phyloP scores from a whole-genome alignment of 1,139 yeast species.

The Zygoascus meyerae region DNA sequence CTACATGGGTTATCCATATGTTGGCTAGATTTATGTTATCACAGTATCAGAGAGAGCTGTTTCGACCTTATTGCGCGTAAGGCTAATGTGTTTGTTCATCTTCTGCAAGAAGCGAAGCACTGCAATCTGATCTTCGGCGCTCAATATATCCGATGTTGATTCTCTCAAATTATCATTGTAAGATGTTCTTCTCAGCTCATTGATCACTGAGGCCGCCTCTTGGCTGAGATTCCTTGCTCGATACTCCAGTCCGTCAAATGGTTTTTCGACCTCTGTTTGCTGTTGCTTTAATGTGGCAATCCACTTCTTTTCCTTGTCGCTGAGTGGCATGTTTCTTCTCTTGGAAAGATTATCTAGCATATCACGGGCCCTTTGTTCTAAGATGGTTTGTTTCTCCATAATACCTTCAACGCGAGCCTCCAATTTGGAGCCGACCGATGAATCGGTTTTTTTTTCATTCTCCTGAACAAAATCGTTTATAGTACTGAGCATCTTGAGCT shows the following conservation, averaged over 20 bases:
- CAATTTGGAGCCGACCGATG: constrained; percentile 21
- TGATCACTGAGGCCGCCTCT: constrained; percentile 2
- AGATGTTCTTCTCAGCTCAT: constrained; percentile 14
- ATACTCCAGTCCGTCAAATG: neutral
- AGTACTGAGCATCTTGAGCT: constrained; percentile 27
- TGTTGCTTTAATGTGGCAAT: constrained; percentile 38
- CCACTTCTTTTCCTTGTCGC: constrained; percentile 42
- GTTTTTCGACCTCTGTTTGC: constrained; percentile 17
- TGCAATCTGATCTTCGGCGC: neutral
- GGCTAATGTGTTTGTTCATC: constrained; percentile 3
- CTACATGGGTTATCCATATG: too few species aligned
- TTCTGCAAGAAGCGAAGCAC: constrained; percentile 2
- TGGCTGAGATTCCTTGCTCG: neutral
- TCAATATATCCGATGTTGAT: neutral
- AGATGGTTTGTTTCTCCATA: constrained; percentile 30
- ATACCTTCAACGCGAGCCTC: constrained; percentile 13
- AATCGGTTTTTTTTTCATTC: constrained; percentile 18
- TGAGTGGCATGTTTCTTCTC: constrained; percentile 31
- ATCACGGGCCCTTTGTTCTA: constrained; percentile 33
- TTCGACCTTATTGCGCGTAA: constrained; percentile 3
- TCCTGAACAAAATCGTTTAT: constrained; percentile 9
- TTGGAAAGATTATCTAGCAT: constrained; percentile 30
- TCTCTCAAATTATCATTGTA: neutral
- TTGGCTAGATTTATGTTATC: neutral
- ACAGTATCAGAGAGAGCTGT: neutral